Evolutionary conservation across 192 early-diverging fungal species (phyloP).

Genomic region (Umbelopsis vinacea): DNA sequence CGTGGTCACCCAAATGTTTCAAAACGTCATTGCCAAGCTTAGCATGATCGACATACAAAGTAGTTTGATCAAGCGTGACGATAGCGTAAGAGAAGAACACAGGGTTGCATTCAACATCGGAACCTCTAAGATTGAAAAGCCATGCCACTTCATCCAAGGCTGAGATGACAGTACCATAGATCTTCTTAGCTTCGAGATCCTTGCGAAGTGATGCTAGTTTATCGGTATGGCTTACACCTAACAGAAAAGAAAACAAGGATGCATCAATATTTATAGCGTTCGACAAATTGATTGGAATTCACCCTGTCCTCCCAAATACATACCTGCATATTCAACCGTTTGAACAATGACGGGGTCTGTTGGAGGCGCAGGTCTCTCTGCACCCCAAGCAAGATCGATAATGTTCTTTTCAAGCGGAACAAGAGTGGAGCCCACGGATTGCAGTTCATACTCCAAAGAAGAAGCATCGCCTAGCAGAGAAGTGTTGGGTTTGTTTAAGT

Average conservation of each 20-base stretch:
- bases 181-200: constrained; percentile 59
- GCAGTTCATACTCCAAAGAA: constrained; percentile 25
- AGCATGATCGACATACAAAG: constrained; percentile 77
- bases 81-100: constrained; percentile 95
- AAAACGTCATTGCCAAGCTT: constrained; percentile 70
- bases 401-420: constrained; percentile 80
- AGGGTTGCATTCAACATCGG: constrained; percentile 94
- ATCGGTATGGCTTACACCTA: constrained; percentile 51
- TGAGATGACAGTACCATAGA: constrained; percentile 80
- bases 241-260: background rate
- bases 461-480: constrained; percentile 33
- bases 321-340: constrained; percentile 73
- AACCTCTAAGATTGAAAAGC: constrained; percentile 97
- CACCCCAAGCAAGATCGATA: constrained; percentile 85
- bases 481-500: background rate
- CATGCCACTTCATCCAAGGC: constrained; percentile 96
- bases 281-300: background rate
- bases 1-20: constrained; percentile 60
- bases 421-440: constrained; percentile 61
- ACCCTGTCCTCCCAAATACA: background rate
- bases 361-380: constrained; percentile 74
- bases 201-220: constrained; percentile 78
- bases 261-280: no score
- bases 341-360: constrained; percentile 66
- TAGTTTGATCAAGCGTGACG: constrained; percentile 68